Evolutionary conservation across 1,284 basidiomycete genomes (phyloP).

Genomic region (Moesziomyces aphidis): DNA sequence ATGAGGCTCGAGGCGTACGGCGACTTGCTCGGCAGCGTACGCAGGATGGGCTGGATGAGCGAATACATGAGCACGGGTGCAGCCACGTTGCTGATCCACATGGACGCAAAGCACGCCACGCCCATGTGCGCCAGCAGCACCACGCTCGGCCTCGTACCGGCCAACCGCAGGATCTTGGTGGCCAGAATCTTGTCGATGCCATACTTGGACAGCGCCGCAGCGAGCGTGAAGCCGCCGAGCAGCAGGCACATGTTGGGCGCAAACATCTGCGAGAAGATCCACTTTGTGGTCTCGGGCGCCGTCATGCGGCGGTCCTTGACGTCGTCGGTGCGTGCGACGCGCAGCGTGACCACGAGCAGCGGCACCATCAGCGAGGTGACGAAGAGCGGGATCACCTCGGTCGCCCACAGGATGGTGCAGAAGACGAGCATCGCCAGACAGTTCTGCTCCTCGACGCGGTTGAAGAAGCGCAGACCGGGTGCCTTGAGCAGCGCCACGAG

Average conservation of each 20-base stretch:
- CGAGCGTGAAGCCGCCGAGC: constrained; percentile 94
- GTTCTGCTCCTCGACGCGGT: constrained; percentile 82
- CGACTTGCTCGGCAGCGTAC: constrained; percentile 88
- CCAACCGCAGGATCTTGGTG: constrained; percentile 88
- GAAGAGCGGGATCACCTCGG: constrained; percentile 96
- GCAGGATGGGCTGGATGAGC: constrained; percentile 94
- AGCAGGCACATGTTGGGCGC: constrained; percentile 85
- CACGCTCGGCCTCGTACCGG: constrained; percentile 85
- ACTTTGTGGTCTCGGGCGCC: constrained; percentile 83
- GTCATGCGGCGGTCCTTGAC: constrained; percentile 74
- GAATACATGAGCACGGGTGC: constrained; percentile 97
- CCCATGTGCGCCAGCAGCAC: constrained; percentile 95
- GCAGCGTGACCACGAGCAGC: constrained; percentile 85
- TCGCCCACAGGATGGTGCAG: constrained; percentile 94
- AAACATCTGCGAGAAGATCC: constrained; percentile 76
- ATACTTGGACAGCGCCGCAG: constrained; percentile 96
- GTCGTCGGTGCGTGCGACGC: constrained; percentile 79
- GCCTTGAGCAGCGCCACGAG: constrained; percentile 62
- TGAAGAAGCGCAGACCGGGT: constrained; percentile 67
- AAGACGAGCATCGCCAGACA: constrained; percentile 92
- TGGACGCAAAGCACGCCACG: constrained; percentile 96
- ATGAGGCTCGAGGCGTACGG: constrained; percentile 91
- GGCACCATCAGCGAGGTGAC: constrained; percentile 93
- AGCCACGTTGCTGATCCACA: constrained; percentile 99
- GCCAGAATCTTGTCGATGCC: constrained; percentile 91